Percentiles rank a stretch among this genome's conserved stretches.
Conservation (phyloP, 2,329 filamentous ascomycete genomes). For the Uncinocarpus reesii region DNA sequence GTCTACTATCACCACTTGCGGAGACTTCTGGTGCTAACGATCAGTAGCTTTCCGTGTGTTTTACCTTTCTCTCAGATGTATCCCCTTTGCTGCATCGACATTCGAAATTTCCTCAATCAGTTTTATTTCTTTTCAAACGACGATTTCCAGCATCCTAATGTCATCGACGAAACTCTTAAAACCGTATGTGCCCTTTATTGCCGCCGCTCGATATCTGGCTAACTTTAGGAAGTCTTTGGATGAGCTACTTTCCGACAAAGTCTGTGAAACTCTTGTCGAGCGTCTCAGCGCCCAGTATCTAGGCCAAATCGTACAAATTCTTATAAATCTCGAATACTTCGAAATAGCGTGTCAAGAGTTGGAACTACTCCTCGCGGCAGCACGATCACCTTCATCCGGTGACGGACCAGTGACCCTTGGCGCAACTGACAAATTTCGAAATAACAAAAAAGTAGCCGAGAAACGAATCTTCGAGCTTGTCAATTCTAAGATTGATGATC, state of each 20-base stretch:
- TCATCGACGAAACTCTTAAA: conserved; percentile 84
- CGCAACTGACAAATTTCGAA: conserved; percentile 76
- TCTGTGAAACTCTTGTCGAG: conserved; percentile 82
- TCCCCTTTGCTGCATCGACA: conserved; percentile 93
- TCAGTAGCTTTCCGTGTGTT: conserved; percentile 72
- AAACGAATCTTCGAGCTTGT: conserved; percentile 98
- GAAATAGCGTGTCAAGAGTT: conserved; percentile 85
- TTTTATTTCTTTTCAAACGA: conserved; percentile 98
- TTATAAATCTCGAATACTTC: conserved; percentile 96
- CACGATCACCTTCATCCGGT: conserved; percentile 65
- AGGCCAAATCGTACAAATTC: conserved; percentile 94
- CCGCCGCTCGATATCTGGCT: conserved; percentile 1
- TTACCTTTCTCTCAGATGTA: conserved; percentile 99
- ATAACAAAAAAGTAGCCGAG: conserved; percentile 89
- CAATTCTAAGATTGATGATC: conserved; percentile 95
- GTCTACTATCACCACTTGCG: conserved; percentile 23
- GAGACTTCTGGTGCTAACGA: conserved; percentile 1
- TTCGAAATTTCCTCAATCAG: conserved; percentile 92
- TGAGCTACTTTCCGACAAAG: conserved; percentile 82
- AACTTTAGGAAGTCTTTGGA: conserved; percentile 60
- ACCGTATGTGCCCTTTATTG: conserved; percentile 42
- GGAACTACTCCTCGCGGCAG: conserved; percentile 73
- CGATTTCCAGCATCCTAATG: conserved; percentile 78
- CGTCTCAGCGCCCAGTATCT: conserved; percentile 84
- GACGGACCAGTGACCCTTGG: conserved; percentile 68